These are phyloP conservation scores for Alternaria novae-zelandiae DNA, from an alignment of 2,329 filamentous ascomycete genomes.

Conservation along the genomic window DNA sequence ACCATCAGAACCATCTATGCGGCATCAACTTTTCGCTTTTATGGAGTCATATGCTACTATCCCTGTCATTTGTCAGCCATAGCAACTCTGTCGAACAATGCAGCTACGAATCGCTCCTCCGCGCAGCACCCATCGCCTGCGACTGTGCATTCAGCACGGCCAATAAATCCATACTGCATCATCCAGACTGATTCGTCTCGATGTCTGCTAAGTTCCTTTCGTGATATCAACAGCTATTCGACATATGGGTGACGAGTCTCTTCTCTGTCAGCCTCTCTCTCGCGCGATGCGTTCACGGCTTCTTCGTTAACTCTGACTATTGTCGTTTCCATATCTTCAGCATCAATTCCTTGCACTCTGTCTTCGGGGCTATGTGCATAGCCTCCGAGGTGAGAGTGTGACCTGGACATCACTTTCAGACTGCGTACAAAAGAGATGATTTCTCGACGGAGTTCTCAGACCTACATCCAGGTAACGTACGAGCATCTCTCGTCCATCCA, in stretches of 20 bases:
- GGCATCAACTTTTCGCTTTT: rapidly evolving
- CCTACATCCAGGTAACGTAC: neutral
- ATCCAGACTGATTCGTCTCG: neutral
- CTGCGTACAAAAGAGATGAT: neutral
- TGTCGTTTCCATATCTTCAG: neutral
- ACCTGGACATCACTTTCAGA: neutral
- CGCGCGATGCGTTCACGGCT: neutral
- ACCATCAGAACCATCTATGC: neutral
- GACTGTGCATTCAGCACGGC: neutral
- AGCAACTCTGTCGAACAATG: neutral
- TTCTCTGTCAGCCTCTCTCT: neutral
- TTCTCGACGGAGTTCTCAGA: neutral
- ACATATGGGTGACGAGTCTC: rapidly evolving
- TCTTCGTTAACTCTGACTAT: neutral
- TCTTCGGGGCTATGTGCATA: rapidly evolving
- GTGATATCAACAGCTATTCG: too few relatives aligned
- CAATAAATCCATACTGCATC: neutral
- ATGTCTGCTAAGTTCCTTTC: too few relatives aligned
- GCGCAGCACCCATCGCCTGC: neutral
- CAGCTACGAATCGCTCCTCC: neutral
- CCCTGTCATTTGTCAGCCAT: neutral
- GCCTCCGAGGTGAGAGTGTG: neutral
- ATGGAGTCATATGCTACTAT: neutral
- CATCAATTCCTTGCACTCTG: neutral
- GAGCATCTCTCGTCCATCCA: neutral